Percentiles rank a stretch among this genome's conserved stretches.
Evolutionary conservation across 371 early-diverging fungal genomes (phyloP).

Genomic region (Mucor velutinosus): DNA sequence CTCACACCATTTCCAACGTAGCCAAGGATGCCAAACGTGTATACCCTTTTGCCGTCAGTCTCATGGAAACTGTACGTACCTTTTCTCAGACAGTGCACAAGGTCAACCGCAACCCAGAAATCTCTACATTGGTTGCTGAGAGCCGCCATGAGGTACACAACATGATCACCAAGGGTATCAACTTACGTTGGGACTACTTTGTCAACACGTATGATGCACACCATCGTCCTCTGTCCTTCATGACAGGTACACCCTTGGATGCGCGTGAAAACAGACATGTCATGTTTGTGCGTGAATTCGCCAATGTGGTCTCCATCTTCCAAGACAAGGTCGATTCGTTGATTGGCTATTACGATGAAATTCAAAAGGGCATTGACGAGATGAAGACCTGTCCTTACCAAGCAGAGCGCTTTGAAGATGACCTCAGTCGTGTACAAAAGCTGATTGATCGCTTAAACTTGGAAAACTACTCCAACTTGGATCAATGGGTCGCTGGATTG

Average conservation of each 20-base stretch:
- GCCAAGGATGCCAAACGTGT: conserved; percentile 97
- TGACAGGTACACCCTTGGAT: conserved; percentile 57
- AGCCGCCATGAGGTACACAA: conserved; percentile 92
- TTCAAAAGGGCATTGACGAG: conserved; percentile 78
- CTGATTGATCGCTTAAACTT: conserved; percentile 88
- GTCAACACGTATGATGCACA: conserved; percentile 78
- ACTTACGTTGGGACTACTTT: conserved; percentile 96
- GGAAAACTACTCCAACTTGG: conserved; percentile 92
- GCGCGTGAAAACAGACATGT: conserved; percentile 86
- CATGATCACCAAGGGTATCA: conserved; percentile 86
- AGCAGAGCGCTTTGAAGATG: conserved; percentile 65
- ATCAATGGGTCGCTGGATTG: conserved; percentile 85
- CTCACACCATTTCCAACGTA: conserved; percentile 88
- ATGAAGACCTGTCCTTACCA: conserved; percentile 82
- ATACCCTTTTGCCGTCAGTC: conserved; percentile 96
- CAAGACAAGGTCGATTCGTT: conserved; percentile 93
- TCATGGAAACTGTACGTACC: conserved; percentile 93
- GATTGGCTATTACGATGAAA: conserved; percentile 81
- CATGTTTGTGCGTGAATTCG: conserved; percentile 94
- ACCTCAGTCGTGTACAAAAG: conserved; percentile 85
- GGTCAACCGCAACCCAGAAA: conserved; percentile 76
- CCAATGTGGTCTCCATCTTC: conserved; percentile 86
- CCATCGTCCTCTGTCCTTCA: conserved; percentile 50
- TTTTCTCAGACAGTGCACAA: conserved; percentile 87
- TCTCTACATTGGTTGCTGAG: conserved; percentile 83